Evolutionary conservation across 169 alveolate species (phyloP).

Genomic region (Amoebophrya sp.): DNA sequence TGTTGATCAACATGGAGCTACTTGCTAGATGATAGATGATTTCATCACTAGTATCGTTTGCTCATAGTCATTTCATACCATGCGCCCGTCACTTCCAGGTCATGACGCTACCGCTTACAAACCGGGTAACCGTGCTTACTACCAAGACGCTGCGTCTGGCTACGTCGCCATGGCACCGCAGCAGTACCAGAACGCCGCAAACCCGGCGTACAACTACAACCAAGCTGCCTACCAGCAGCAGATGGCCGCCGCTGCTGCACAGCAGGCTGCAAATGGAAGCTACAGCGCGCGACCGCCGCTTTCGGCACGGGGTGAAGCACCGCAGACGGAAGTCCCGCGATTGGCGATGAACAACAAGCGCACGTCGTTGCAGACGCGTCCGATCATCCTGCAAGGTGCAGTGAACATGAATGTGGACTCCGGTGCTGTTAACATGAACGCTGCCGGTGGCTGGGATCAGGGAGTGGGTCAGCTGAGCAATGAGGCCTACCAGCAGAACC

Average conservation of each 20-base stretch:
- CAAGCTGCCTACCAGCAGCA: no score
- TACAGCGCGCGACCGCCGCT: background rate
- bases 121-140: no score
- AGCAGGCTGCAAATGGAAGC: background rate
- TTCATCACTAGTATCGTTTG: no score
- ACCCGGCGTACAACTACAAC: no score
- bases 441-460: background rate
- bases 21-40: background rate
- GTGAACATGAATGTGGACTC: background rate
- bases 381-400: background rate
- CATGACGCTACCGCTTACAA: no score
- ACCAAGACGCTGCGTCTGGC: no score
- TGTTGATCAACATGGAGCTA: background rate
- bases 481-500: background rate
- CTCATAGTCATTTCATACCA: no score
- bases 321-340: background rate
- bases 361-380: background rate
- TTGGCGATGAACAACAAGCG: background rate
- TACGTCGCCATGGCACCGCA: no score
- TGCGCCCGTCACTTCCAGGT: no score
- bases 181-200: no score
- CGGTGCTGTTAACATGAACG: background rate
- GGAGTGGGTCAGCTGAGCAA: background rate
- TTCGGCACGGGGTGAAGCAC: background rate
- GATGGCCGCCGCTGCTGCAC: no score